Conservation (phyloP, 2,329 filamentous ascomycete species). For the Ophiostoma australiae region DNA sequence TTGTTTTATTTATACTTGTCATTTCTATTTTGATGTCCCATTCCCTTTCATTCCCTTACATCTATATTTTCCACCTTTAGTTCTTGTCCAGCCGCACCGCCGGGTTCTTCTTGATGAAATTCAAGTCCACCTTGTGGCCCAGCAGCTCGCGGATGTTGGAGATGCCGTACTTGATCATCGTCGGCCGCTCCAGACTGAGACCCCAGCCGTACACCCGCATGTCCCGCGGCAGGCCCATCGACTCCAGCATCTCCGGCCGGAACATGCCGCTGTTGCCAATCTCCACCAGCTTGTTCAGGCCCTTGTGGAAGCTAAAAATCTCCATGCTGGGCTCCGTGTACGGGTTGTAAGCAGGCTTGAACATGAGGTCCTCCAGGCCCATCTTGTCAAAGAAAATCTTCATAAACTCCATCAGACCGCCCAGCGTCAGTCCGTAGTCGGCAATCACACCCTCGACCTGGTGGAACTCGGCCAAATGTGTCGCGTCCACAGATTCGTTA, state of each 20-base stretch:
- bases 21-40: not conserved
- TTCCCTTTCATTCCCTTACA: not conserved
- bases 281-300: conserved; percentile 85
- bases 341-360: conserved; percentile 93
- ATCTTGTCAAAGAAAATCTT: conserved; percentile 77
- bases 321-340: conserved; percentile 97
- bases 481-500: conserved; percentile 95
- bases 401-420: conserved; percentile 72
- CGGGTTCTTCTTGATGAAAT: conserved; percentile 86
- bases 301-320: conserved; percentile 92
- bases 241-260: conserved; percentile 91
- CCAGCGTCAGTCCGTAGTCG: conserved; percentile 87
- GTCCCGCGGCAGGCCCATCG: conserved; percentile 81
- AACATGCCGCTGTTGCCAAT: conserved; percentile 99
- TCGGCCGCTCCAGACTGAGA: conserved; percentile 83
- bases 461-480: conserved; percentile 96
- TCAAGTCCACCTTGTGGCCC: conserved; percentile 91
- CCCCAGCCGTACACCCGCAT: conserved; percentile 94
- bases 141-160: conserved; percentile 89
- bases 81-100: conserved; percentile 86
- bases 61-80: conserved; percentile 39
- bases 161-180: conserved; percentile 93
- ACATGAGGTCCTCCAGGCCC: conserved; percentile 77
- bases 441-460: conserved; percentile 98
- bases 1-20: not conserved